Evolutionary conservation across 805 yeast species (phyloP).

Genomic region (Danielia oregonensis): DNA sequence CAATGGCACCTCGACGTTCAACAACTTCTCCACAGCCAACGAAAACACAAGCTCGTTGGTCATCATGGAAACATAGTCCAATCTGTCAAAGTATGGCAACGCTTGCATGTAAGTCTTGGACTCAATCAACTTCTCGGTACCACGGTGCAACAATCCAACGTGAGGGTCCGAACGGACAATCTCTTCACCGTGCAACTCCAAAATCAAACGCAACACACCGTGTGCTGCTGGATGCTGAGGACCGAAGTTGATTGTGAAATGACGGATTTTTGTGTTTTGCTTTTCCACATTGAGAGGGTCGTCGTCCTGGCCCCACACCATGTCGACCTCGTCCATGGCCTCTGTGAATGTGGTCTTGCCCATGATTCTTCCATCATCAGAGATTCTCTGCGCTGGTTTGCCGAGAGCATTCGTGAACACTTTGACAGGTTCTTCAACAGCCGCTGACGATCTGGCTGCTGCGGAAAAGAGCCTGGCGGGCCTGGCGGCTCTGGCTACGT

Average conservation of each 20-base stretch:
- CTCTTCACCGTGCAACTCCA: conserved; percentile 87
- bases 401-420: conserved; percentile 39
- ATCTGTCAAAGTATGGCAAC: conserved; percentile 81
- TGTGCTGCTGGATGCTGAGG: conserved; percentile 96
- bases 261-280: conserved; percentile 62
- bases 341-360: conserved; percentile 44
- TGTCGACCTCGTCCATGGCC: conserved; percentile 42
- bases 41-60: conserved; percentile 84
- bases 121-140: conserved; percentile 86
- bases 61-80: conserved; percentile 86
- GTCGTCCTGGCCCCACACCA: conserved; percentile 42
- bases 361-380: conserved; percentile 29
- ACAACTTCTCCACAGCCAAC: conserved; percentile 77
- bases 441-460: conserved; percentile 16
- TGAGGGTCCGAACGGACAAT: conserved; percentile 85
- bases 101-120: conserved; percentile 85
- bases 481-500: conserved; percentile 13
- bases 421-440: conserved; percentile 25
- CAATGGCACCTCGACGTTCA: conserved; percentile 80
- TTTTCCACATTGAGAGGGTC: conserved; percentile 40
- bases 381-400: conserved; percentile 30
- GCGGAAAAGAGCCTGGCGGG: conserved; percentile 16
- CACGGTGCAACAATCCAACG: conserved; percentile 82
- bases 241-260: conserved; percentile 86
- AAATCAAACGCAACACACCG: conserved; percentile 82